Conservation (phyloP, 2,329 filamentous ascomycete species). For the Fusarium sp. region DNA sequence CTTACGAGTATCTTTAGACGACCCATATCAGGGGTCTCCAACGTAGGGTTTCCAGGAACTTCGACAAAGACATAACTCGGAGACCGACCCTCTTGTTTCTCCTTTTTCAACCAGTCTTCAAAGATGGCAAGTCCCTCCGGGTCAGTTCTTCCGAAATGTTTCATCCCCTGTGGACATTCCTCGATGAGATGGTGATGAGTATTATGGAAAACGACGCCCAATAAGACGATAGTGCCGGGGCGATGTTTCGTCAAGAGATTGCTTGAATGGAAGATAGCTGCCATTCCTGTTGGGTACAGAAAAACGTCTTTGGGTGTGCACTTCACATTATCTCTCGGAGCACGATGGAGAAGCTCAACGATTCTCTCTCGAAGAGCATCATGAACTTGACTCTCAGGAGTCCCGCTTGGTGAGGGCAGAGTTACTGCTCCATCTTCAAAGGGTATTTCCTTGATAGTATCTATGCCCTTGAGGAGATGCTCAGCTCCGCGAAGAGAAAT, state of each 20-base stretch:
- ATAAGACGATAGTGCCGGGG: slow-evolving; percentile 53
- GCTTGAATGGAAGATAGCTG: slow-evolving; percentile 58
- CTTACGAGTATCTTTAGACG: slow-evolving; percentile 55
- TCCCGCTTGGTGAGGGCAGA: slow-evolving; percentile 52
- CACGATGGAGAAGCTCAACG: slow-evolving; percentile 55
- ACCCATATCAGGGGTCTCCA: slow-evolving; percentile 49
- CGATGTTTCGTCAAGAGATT: slow-evolving; percentile 51
- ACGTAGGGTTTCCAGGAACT: slow-evolving; percentile 52
- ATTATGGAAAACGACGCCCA: slow-evolving; percentile 64
- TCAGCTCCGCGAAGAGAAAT: slow-evolving; percentile 60
- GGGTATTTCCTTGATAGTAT: slow-evolving; percentile 50
- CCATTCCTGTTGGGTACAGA: slow-evolving; percentile 67
- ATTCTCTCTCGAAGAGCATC: slow-evolving; percentile 54
- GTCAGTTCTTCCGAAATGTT: slow-evolving; percentile 60
- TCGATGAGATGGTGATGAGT: slow-evolving; percentile 61
- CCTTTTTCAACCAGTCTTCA: slow-evolving; percentile 57
- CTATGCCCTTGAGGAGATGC: slow-evolving; percentile 53
- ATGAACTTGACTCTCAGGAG: slow-evolving; percentile 54
- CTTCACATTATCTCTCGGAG: slow-evolving; percentile 48
- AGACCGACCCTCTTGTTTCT: slow-evolving; percentile 51
- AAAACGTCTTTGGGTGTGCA: slow-evolving; percentile 57
- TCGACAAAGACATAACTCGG: slow-evolving; percentile 63
- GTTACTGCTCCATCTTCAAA: slow-evolving; percentile 33
- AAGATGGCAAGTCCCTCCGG: slow-evolving; percentile 56
- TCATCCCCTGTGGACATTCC: slow-evolving; percentile 56